Evolutionary conservation across 768 basidiomycete species (phyloP), one percentile per base, ranked within the genome.

Genomic region (Kwoniella sp.): DNA sequence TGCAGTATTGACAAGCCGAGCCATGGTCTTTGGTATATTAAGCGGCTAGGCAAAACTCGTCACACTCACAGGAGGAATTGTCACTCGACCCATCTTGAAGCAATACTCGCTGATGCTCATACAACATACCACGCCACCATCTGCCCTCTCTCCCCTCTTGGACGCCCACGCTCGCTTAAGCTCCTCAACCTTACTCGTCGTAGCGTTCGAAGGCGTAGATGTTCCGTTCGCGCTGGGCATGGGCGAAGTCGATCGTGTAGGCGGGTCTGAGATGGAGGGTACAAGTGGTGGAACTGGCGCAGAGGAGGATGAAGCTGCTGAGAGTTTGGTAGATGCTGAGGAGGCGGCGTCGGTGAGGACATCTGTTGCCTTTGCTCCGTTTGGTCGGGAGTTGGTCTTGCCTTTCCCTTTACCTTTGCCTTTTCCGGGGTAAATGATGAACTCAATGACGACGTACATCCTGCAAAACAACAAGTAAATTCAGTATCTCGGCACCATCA

Each of bases 381-480:
- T n/a, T n/a, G n/a, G n/a, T n/a, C n/a, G n/a, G n/a, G n/a, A n/a
- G n/a, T n/a, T 49, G 48, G 5, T 19, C n/a, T 54, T 46, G 17
- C 19, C 40, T 47, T 63, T 63, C 24, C 47, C 65, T 30, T 57
- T 56, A 21, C 55, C 55, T 29, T 68, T 55, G 24, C 53, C 15
- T 50, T 70, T 68, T 55, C 72, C 73, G 36, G 79, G 79, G 62
- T 78, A 77, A 24, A 79, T 74, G 60, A 80, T 70, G 68, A 75
- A 80, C 29, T 78, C 76, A 10, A 70, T 72, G 25, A 78, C 70
- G 56, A 77, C 50, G 68, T 79, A 80, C 26, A 79, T 58, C 79
- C 78, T 71, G 30, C 17, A 21, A 22, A 21, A 26, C n/a, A 19
- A 19, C 44, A 44, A 27, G 36, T 25, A 52, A 8, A 2, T 26